These are phyloP conservation scores for Thyridium curvatum DNA, from an alignment of 2,329 filamentous ascomycete genomes.

Conservation along the genomic window DNA sequence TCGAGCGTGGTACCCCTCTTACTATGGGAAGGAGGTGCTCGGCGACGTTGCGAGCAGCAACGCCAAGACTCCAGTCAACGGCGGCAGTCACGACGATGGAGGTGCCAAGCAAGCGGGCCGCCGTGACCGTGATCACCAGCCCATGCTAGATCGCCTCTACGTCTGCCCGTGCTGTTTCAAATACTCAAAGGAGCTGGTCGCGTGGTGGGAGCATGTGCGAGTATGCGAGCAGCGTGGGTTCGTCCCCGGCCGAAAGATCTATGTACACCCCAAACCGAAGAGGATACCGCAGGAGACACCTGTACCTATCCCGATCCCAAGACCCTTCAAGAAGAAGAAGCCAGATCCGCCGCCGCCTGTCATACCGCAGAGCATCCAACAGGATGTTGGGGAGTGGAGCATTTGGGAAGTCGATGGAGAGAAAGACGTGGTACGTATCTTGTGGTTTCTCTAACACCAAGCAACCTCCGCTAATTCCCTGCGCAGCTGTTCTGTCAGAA, in stretches of 20 bases:
- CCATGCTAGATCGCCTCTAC: slow-evolving; percentile 63
- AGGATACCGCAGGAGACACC: slow-evolving; percentile 19
- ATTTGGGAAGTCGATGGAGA: slow-evolving; percentile 93
- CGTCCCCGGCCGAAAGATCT: slow-evolving; percentile 67
- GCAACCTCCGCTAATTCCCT: slow-evolving; percentile 1
- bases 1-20: slow-evolving; percentile 87
- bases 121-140: slow-evolving; percentile 19
- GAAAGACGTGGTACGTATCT: slow-evolving; percentile 57
- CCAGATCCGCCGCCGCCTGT: slow-evolving; percentile 23
- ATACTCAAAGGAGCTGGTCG: slow-evolving; percentile 63
- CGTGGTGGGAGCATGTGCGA: slow-evolving; percentile 52
- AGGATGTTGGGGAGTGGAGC: slow-evolving; percentile 67
- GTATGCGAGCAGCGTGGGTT: slow-evolving; percentile 45
- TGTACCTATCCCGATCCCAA: slow-evolving; percentile 22
- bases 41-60: slow-evolving; percentile 35
- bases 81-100: slow-evolving; percentile 4
- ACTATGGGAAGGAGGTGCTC: slow-evolving; percentile 70
- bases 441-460: slow-evolving; percentile 2
- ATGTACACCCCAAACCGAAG: slow-evolving; percentile 50
- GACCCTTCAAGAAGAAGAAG: slow-evolving; percentile 28
- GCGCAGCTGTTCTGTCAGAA: slow-evolving; percentile 88
- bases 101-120: slow-evolving; percentile 16
- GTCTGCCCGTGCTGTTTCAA: slow-evolving; percentile 94
- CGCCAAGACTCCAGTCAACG: slow-evolving; percentile 5
- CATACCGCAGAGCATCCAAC: slow-evolving; percentile 33